These are phyloP conservation scores for Brassica nigra DNA, from an alignment of 345 rosid species.

Conservation along the genomic window DNA sequence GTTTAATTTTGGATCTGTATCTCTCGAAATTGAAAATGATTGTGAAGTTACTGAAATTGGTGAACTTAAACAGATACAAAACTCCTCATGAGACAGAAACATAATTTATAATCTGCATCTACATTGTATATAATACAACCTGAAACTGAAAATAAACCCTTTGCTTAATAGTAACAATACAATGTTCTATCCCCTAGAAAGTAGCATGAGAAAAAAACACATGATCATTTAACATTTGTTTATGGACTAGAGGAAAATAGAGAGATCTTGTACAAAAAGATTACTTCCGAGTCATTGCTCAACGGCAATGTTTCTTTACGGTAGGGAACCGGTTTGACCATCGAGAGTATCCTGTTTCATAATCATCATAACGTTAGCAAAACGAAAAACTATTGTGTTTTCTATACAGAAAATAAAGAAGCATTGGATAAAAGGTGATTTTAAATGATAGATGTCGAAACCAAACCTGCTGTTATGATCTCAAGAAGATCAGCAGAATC, in stretches of 20 bases:
- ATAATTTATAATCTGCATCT: slow-evolving; percentile 7
- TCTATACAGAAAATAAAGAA: neutral
- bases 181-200: neutral
- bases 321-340: slow-evolving; percentile 68
- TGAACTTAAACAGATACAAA: neutral
- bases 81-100: neutral
- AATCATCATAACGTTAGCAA: neutral
- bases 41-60: neutral
- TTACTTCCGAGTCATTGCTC: neutral
- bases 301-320: slow-evolving; percentile 10
- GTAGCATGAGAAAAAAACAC: neutral
- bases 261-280: neutral
- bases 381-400: neutral
- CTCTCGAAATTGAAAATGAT: neutral
- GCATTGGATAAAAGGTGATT: neutral
- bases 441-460: neutral
- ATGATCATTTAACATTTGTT: neutral
- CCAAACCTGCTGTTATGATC: slow-evolving; percentile 63
- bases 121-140: neutral
- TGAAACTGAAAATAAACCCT: neutral
- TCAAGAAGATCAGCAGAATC: slow-evolving; percentile 65
- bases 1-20: neutral
- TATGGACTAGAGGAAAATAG: neutral
- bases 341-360: slow-evolving; percentile 55
- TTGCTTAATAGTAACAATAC: neutral